phyloP scores from a whole-genome alignment of 2,329 filamentous ascomycete genomes.

The Apiospora phragmitis region DNA sequence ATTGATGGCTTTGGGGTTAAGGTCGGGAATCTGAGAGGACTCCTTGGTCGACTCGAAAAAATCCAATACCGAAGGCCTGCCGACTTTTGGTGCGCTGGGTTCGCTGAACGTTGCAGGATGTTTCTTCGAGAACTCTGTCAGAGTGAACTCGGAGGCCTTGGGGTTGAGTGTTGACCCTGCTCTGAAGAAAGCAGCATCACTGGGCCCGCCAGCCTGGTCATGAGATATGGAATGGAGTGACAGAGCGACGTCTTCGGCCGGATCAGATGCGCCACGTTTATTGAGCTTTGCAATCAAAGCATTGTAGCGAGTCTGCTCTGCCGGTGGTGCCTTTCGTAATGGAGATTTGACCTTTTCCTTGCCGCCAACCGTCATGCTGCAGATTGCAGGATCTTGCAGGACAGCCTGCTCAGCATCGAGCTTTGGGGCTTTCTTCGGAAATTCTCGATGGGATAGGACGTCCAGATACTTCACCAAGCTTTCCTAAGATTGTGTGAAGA shows the following conservation, averaged over 20 bases:
- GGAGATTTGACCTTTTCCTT: not conserved
- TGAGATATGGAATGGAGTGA: not conserved
- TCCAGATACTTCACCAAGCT: not conserved
- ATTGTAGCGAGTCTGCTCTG: not conserved
- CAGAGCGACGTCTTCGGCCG: not conserved
- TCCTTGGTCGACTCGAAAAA: not conserved
- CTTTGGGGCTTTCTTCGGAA: not conserved
- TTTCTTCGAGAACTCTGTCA: not conserved
- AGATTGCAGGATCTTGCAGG: conserved; percentile 3
- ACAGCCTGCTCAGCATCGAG: not conserved
- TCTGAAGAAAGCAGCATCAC: not conserved
- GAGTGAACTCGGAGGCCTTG: conserved; percentile 25
- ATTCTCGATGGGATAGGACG: not conserved
- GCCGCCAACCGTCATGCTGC: not conserved
- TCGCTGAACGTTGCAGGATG: conserved; percentile 4
- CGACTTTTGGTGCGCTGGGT: not conserved
- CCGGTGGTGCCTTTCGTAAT: not conserved
- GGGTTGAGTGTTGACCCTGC: conserved; percentile 25
- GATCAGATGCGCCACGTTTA: not conserved
- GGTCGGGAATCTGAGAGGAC: not conserved
- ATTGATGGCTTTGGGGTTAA: not conserved
- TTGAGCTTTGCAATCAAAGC: conserved; percentile 10
- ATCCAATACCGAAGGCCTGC: not conserved
- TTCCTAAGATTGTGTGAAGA: not conserved
- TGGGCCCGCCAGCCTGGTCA: not conserved